Evolutionary conservation across 192 early-diverging fungal genomes (phyloP).

Genomic region (Coemansia guatemalensis): DNA sequence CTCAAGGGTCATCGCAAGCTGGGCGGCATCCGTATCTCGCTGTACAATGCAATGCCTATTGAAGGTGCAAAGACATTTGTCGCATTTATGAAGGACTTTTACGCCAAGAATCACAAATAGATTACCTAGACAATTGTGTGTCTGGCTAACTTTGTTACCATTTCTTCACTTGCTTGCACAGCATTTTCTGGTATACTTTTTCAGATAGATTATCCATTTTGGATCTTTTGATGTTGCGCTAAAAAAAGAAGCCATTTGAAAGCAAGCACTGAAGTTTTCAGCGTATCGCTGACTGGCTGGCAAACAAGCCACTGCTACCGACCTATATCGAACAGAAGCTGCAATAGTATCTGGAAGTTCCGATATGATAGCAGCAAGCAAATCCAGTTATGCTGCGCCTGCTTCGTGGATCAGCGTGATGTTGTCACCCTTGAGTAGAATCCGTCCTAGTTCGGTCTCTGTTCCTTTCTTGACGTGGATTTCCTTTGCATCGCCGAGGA

Average conservation of each 20-base stretch:
- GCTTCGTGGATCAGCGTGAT: conserved; percentile 79
- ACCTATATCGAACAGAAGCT: background rate
- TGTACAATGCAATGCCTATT: conserved; percentile 92
- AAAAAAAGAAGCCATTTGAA: too few relatives aligned
- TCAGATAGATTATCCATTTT: too few relatives aligned
- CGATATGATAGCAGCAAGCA: too few relatives aligned
- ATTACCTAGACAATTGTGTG: background rate
- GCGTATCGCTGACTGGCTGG: too few relatives aligned
- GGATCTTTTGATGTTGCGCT: too few relatives aligned
- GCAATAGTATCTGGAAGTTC: too few relatives aligned
- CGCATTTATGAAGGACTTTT: conserved; percentile 82
- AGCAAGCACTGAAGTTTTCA: too few relatives aligned
- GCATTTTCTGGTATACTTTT: too few relatives aligned
- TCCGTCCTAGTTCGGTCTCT: conserved; percentile 74
- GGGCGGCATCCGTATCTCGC: conserved; percentile 88
- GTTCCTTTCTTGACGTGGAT: conserved; percentile 77
- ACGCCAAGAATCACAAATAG: conserved; percentile 25
- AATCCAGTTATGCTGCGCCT: too few relatives aligned
- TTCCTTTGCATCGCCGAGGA: conserved; percentile 88
- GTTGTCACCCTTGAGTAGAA: conserved; percentile 97
- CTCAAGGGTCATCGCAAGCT: conserved; percentile 94
- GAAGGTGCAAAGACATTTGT: conserved; percentile 81
- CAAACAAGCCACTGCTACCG: background rate
- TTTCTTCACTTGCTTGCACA: too few relatives aligned
- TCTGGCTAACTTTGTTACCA: too few relatives aligned